phyloP scores from a whole-genome alignment of 2,329 filamentous ascomycete species.

The Penicillium freii region DNA sequence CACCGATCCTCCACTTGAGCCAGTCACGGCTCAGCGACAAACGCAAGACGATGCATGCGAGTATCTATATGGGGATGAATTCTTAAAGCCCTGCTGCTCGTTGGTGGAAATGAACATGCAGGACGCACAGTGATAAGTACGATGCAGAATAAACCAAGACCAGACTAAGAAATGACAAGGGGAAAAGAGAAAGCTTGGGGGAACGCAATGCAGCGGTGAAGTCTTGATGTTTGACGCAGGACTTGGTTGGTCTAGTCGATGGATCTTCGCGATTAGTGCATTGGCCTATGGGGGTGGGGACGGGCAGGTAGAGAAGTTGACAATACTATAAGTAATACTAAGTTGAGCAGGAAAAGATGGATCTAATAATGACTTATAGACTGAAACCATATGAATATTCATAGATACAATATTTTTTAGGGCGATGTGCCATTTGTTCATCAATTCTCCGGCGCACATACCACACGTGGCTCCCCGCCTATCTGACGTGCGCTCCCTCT shows the following conservation, averaged over 20 bases:
- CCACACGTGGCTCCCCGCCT: constrained; percentile 1
- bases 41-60: not conserved
- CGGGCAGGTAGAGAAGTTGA: too few species aligned
- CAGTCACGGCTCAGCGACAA: not conserved
- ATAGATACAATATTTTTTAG: not conserved
- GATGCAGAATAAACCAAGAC: not conserved
- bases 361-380: too few species aligned
- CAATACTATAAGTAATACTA: too few species aligned
- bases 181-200: not conserved
- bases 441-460: constrained; percentile 1
- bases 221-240: not conserved
- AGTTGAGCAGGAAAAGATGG: not conserved
- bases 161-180: not conserved
- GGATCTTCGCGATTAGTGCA: not conserved
- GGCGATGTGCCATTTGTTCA: not conserved
- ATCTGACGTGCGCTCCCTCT: not conserved
- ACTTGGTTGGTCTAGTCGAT: not conserved
- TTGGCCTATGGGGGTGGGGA: not conserved
- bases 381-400: too few species aligned
- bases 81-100: not conserved
- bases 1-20: not conserved
- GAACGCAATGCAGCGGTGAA: not conserved
- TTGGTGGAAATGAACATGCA: not conserved
- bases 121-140: not conserved
- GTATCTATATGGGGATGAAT: not conserved